A percentile compares a stretch with the other conserved stretches of the same genome.
These are phyloP conservation scores for Malassezia brasiliensis DNA, from an alignment of 1,284 basidiomycete genomes.

Conservation along the genomic window DNA sequence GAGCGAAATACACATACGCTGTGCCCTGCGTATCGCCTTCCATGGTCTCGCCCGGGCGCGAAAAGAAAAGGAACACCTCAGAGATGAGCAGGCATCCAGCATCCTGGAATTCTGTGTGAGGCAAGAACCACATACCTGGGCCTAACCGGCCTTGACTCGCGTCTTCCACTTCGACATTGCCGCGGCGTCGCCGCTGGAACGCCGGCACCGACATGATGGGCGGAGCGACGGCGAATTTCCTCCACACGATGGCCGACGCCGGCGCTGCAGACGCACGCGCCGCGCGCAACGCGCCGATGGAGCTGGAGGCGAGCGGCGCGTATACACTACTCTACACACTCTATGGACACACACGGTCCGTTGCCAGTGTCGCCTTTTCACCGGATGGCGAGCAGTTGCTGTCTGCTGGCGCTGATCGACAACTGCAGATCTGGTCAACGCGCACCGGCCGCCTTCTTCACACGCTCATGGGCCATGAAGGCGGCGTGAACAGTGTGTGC, in stretches of 20 bases:
- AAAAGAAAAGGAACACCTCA: conserved; percentile 77
- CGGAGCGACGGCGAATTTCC: background rate
- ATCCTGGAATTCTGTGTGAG: conserved; percentile 69
- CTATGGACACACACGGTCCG: conserved; percentile 49
- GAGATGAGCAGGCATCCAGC: conserved; percentile 80
- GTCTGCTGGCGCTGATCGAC: conserved; percentile 47
- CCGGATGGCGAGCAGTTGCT: conserved; percentile 50
- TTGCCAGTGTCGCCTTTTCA: conserved; percentile 51
- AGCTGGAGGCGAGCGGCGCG: background rate
- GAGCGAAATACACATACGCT: conserved; percentile 39
- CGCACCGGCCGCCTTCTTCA: conserved; percentile 22
- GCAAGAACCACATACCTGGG: conserved; percentile 11
- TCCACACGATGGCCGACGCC: background rate
- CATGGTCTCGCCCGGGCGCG: conserved; percentile 58
- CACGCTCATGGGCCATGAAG: conserved; percentile 20
- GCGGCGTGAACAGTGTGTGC: conserved; percentile 34
- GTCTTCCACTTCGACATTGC: conserved; percentile 30
- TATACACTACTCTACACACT: conserved; percentile 48
- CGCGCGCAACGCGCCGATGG: background rate
- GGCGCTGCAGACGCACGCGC: background rate
- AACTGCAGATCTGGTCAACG: conserved; percentile 39
- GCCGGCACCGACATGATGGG: conserved; percentile 11
- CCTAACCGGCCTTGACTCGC: conserved; percentile 31
- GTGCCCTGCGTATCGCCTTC: conserved; percentile 73
- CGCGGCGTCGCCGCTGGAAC: conserved; percentile 22